Evolutionary conservation across 306 rosid species (phyloP), one percentile per base, ranked within the genome.

Genomic region (Malus orientalis): DNA sequence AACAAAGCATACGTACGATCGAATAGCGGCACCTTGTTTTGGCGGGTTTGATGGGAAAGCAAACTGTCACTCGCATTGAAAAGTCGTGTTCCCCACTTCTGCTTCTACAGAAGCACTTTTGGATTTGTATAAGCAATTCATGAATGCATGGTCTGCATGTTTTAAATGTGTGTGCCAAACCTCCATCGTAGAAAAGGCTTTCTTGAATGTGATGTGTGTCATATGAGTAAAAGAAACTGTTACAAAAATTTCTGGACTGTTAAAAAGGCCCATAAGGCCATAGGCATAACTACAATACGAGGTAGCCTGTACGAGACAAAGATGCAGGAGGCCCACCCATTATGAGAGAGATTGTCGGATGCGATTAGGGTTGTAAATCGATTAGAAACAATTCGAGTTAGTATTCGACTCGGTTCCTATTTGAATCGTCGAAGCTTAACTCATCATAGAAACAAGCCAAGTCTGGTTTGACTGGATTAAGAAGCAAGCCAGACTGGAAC

Each of bases 71-170:
- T 44, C 57, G 42, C 10, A 66, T 10, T 32, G 6, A 42, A 32
- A 66, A 25, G 42, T 62, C 61, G n/a, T 60, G 69, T 51, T 5
- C 16, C 70, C 78, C 54, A 45, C 55, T 5, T 51, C 8, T 51
- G 20, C 78, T 62, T 74, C 44, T 45, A 74, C 38, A 27, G 59
- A 62, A 74, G 22, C 33, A 74, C 61, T 45, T 74, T 62, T 45
- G 61, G 70, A 74, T 29, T 60, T 74, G 30, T 44, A 3, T 18
- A 36, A 19, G 20, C 12, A 14, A 12, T 74, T 74, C 47, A 62
- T 12, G 61, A 70, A 45, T 29, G 30, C 60, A 64, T 71, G 65
- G 66, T 63, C 2, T 78, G 83, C 85, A 71, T 60, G 74, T 67
- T 85, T 81, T 78, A 51, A 75, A 78, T 76, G 78, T 13, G 6